Evolutionary conservation across 345 rosid genomes (phyloP), one percentile per base, ranked within the genome.

Genomic region (Murraya koenigii): DNA sequence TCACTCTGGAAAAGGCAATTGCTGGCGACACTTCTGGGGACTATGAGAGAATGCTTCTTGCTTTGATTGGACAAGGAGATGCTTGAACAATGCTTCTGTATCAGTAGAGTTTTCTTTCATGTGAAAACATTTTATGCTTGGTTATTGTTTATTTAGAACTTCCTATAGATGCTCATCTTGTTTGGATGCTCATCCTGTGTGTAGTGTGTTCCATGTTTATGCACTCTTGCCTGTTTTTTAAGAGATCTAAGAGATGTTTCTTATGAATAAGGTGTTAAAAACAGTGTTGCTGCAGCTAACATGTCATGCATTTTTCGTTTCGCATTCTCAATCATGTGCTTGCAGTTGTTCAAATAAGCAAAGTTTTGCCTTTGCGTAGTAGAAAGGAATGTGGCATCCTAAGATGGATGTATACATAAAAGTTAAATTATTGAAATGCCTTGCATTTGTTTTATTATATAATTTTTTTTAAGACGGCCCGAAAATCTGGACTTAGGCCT

Each of bases 1-100:
- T 93, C 69, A 77, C 94, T 71, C 89, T 93, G 32, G 98, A 88
- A n/a, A 84, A 80, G 17, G 97, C 95, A 22, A 86, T 95, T 75
- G 82, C 88, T 3, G 86, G 84, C 36, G 98, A 93, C 64, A 87
- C 97, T 77, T 84, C 91, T 28, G 98, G 98, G 30, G 94, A 95
- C 81, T 92, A 93, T 72, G 89, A 89, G 85, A 86, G 82, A 32
- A 89, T 92, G 89, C 94, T 95, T 61, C 91, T 93, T 52, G 88
- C 94, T 19, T 80, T 93, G 86, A 84, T 86, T 54, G 94, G 95
- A 58, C 89, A 86, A 81, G 91, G 67, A 61, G 88, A 85, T 78
- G 88, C 84, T 85, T 91, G 76, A 87, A 80, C 54, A 52, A 55
- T 80, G 75, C 69, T 54, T 58, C 44, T 47, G 20, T 30, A 19